Evolutionary conservation across 345 rosid species (phyloP).

Genomic region (Pseudoturritis turrita): DNA sequence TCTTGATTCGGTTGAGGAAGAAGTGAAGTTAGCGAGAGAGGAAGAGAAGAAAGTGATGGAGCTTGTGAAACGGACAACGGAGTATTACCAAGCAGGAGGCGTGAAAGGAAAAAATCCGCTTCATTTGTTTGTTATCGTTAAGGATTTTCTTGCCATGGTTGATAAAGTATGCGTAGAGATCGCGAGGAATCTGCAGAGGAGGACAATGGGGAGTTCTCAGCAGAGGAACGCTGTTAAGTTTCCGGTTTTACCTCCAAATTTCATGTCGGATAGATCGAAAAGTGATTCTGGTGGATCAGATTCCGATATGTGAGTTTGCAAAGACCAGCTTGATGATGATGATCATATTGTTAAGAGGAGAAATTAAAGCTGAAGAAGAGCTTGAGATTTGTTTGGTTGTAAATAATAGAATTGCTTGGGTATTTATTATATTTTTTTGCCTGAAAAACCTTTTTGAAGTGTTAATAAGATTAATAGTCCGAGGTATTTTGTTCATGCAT

Average conservation of each 20-base stretch:
- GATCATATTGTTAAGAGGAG: neutral
- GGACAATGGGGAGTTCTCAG: slow-evolving; percentile 6
- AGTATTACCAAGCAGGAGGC: slow-evolving; percentile 72
- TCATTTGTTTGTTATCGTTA: slow-evolving; percentile 65
- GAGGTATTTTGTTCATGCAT: neutral
- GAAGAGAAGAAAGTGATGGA: slow-evolving; percentile 60
- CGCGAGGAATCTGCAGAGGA: slow-evolving; percentile 45
- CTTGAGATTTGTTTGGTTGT: slow-evolving; percentile 6
- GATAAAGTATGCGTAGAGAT: slow-evolving; percentile 64
- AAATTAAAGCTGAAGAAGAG: neutral
- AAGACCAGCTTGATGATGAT: neutral
- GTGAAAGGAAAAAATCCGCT: slow-evolving; percentile 38
- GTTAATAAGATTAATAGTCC: neutral
- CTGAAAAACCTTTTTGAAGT: neutral
- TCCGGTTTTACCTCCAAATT: slow-evolving; percentile 40
- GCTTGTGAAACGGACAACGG: slow-evolving; percentile 61
- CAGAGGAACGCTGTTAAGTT: slow-evolving; percentile 31
- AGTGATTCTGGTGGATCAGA: slow-evolving; percentile 50
- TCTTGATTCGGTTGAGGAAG: slow-evolving; percentile 56
- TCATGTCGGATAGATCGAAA: slow-evolving; percentile 35
- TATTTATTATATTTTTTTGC: slow-evolving; percentile 3
- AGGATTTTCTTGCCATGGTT: slow-evolving; percentile 79
- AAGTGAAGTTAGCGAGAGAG: slow-evolving; percentile 46
- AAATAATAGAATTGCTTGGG: slow-evolving; percentile 12
- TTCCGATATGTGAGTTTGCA: slow-evolving; percentile 18